A percentile compares a stretch with the other conserved stretches of the same genome.
phyloP scores from a whole-genome alignment of 768 basidiomycete genomes.

The Agrocybe chaxingu region DNA sequence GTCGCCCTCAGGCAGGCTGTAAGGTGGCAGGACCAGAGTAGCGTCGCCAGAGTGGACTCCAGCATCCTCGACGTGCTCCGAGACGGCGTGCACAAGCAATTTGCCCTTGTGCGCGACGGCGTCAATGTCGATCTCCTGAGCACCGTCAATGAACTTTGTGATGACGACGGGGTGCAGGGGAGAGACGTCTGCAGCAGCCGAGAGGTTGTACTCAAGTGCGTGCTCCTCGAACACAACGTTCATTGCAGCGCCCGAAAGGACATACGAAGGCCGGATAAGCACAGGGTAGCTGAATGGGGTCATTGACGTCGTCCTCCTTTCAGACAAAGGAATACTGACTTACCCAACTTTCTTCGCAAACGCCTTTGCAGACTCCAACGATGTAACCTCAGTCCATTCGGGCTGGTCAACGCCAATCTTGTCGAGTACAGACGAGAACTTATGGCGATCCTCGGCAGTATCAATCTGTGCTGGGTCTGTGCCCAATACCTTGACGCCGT shows the following conservation, averaged over 20 bases:
- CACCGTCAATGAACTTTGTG: conserved; percentile 97
- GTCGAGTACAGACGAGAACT: conserved; percentile 97
- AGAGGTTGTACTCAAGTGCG: conserved; percentile 86
- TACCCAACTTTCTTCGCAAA: conserved; percentile 85
- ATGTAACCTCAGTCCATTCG: conserved; percentile 90
- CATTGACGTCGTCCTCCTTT: not conserved
- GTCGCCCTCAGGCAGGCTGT: conserved; percentile 71
- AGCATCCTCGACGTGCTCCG: conserved; percentile 98
- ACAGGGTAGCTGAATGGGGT: conserved; percentile 78
- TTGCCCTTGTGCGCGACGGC: conserved; percentile 93
- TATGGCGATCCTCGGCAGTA: conserved; percentile 97
- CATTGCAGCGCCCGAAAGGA: conserved; percentile 98
- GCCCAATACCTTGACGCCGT: conserved; percentile 89
- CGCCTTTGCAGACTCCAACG: conserved; percentile 83
- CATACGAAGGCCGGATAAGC: conserved; percentile 97
- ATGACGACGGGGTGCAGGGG: conserved; percentile 97
- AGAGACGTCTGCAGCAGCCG: conserved; percentile 95
- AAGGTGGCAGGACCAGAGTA: conserved; percentile 93
- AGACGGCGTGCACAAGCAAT: conserved; percentile 92
- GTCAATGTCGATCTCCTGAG: conserved; percentile 97
- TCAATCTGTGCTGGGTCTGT: conserved; percentile 96
- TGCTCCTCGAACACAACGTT: conserved; percentile 96
- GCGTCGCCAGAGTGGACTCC: conserved; percentile 99
- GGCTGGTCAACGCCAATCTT: conserved; percentile 96
- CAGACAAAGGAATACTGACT: conserved; percentile 20